Conservation (phyloP, 1,284 basidiomycete species). For the Boletus sp. region DNA sequence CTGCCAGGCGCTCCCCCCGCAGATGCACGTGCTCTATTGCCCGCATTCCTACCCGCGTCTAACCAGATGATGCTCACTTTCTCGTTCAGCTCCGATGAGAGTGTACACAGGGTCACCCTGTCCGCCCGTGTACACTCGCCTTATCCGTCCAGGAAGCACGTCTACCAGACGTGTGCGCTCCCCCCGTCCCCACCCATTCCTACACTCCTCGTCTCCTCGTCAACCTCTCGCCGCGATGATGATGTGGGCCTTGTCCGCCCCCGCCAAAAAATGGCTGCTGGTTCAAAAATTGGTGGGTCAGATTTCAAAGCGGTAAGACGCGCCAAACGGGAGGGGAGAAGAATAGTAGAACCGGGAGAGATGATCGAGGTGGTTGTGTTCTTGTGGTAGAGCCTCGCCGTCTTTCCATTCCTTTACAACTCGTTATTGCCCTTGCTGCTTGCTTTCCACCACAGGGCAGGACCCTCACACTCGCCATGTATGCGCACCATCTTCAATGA, state of each 20-base stretch:
- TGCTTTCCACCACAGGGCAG: background rate
- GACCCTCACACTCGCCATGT: background rate
- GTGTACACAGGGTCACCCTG: conserved; percentile 28
- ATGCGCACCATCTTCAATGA: conserved; percentile 3
- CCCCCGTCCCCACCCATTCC: conserved; percentile 32
- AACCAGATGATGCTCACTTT: conserved; percentile 33
- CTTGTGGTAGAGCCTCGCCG: conserved; percentile 3
- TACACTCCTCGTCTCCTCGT: conserved; percentile 5
- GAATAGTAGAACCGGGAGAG: conserved; percentile 25
- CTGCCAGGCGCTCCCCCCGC: conserved; percentile 4
- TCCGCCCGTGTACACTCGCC: conserved; percentile 26
- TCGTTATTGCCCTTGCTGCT: background rate
- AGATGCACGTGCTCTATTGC: conserved; percentile 14
- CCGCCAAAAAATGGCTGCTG: conserved; percentile 29
- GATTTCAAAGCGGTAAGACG: conserved; percentile 38
- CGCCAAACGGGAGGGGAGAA: conserved; percentile 35
- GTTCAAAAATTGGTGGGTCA: conserved; percentile 32
- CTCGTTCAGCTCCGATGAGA: conserved; percentile 37
- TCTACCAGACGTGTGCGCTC: conserved; percentile 25
- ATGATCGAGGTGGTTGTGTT: conserved; percentile 38
- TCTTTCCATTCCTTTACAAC: background rate
- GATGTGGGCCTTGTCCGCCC: conserved; percentile 25
- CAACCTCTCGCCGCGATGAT: conserved; percentile 10
- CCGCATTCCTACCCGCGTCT: background rate
- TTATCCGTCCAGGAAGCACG: conserved; percentile 18